phyloP scores from a whole-genome alignment of 108 stramenopile species.

The Pseudonitzschia delicatissima region DNA sequence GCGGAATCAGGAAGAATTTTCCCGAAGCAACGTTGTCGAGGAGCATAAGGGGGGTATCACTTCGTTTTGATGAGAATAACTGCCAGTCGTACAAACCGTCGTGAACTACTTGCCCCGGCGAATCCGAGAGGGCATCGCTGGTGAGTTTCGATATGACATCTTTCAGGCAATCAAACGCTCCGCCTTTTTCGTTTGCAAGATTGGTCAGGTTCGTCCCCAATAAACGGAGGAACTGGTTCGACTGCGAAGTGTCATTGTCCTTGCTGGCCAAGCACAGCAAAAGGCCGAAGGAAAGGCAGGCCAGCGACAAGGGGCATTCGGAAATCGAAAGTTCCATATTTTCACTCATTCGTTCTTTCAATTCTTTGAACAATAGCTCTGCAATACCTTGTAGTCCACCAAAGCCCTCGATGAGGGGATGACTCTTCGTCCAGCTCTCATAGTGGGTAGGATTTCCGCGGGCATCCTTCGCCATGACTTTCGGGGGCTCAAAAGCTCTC shows the following conservation, averaged over 20 bases:
- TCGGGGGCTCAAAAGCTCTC: constrained; percentile 44
- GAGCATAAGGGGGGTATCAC: constrained; percentile 7
- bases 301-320: constrained; percentile 43
- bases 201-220: constrained; percentile 38
- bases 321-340: background rate
- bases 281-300: constrained; percentile 59
- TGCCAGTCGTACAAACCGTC: constrained; percentile 35
- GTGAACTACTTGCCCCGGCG: background rate
- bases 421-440: constrained; percentile 34
- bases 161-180: constrained; percentile 52
- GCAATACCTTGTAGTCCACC: too few species aligned
- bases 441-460: background rate
- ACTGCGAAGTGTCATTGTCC: background rate
- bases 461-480: too few species aligned
- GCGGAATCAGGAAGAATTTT: too few species aligned
- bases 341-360: constrained; percentile 10
- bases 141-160: constrained; percentile 38
- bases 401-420: constrained; percentile 52
- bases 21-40: background rate
- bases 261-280: constrained; percentile 42
- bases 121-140: background rate
- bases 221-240: background rate
- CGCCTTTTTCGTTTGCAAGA: constrained; percentile 52
- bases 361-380: too few species aligned
- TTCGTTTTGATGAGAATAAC: constrained; percentile 5